Conservation (phyloP, 306 rosid genomes). For the Corylus avellana region DNA sequence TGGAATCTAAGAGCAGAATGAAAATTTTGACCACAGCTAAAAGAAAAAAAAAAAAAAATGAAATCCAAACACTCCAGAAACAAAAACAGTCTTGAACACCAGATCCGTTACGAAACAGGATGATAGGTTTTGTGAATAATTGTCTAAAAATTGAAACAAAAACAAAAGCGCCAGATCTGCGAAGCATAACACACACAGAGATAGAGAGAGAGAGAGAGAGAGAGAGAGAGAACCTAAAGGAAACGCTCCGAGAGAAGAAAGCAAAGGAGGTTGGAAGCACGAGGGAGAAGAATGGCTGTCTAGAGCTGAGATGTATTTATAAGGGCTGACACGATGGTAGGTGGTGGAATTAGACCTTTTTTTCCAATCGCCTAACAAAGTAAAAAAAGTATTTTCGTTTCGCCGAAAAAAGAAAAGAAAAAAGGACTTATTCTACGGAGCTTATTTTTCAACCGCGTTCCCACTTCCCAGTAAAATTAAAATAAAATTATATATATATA, state of each 20-base stretch:
- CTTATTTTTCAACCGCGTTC: no score
- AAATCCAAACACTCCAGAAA: neutral
- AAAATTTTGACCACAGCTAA: neutral
- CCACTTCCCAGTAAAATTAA: no score
- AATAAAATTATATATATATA: no score
- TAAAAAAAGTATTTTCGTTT: no score
- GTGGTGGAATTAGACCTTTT: no score
- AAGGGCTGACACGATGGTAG: neutral
- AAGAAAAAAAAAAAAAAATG: neutral
- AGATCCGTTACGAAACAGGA: constrained; percentile 32
- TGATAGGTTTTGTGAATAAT: neutral
- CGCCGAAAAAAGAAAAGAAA: no score
- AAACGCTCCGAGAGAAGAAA: constrained; percentile 17
- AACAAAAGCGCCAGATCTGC: constrained; percentile 26
- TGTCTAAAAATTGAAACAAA: neutral
- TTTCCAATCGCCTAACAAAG: no score
- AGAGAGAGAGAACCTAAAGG: constrained; percentile 29
- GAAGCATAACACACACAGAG: neutral
- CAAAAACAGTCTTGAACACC: neutral
- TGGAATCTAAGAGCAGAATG: neutral
- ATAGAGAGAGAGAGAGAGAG: neutral
- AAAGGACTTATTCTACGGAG: no score
- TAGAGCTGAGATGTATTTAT: constrained; percentile 21
- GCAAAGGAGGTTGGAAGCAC: constrained; percentile 39
- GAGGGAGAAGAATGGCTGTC: neutral